Evolutionary conservation across 305 asterid genomes (phyloP), one percentile per base, ranked within the genome.

Genomic region (Fraxinus sp.): DNA sequence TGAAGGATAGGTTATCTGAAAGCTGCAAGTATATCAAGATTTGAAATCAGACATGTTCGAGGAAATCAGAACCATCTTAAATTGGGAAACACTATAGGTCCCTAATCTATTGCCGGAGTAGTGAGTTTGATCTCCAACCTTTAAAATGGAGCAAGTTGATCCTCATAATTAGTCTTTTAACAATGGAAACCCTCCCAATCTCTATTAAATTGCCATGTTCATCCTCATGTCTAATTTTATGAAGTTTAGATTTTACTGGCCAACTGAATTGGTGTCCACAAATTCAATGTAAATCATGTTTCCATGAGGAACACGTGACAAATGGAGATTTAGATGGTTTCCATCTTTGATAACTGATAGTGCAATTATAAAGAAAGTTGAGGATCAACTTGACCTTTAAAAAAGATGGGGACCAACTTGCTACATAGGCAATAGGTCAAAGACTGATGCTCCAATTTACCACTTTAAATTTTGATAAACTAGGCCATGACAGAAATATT

Each of bases 1-100:
- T 0, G 98, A 89, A 79, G 97, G 97, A 80, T 94, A 92, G 68
- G 93, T 87, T 74, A 81, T 86, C 78, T 90, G 95, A 88, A 96
- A 96, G 91, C 99, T 96, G 95, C 88, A 83, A 80, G 32, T 32
- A 82, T 20, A 55, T 49, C 46, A 18, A 74, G 80, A 13, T 44
- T 39, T 71, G 72, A 44, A 28, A 32, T 18, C 11, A 0, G 7
- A 49, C 28, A 52, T 20, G 28, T 13, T 13, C 3, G 0, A 0
- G n/a, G 24, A 41, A 18, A 76, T 30, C 52, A 20, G 20, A 80
- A 26, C 10, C 39, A 32, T 73, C 66, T 20, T 0, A 5, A 52
- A 52, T n/a, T 16, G 64, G 64, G 64, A n/a, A 52, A 52, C 64
- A 52, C 64, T 52, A 52, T 16, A 4, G 64, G 64, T 5, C 24